Percentiles rank a stretch among this genome's conserved stretches.
These are phyloP conservation scores for Tricholoma bakamatsutake DNA, from an alignment of 768 basidiomycete genomes.

Conservation along the genomic window DNA sequence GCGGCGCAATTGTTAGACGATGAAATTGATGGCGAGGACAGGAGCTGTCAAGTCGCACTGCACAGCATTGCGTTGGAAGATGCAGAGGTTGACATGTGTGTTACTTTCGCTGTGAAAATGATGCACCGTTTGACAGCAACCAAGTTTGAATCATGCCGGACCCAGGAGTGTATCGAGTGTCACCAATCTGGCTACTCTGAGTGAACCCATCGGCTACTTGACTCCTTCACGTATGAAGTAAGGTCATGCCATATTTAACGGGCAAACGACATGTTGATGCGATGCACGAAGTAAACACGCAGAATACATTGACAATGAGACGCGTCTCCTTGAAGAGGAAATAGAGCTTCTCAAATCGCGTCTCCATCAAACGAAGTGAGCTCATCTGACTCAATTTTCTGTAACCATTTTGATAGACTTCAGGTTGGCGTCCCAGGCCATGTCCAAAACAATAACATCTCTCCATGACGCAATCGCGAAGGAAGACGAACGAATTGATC, in stretches of 20 bases:
- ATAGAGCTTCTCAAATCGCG: conserved; percentile 21
- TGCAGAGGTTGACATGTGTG: conserved; percentile 25
- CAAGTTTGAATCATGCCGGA: not conserved
- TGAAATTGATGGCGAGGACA: conserved; percentile 5
- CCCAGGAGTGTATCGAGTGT: not conserved
- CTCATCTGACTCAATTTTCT: not conserved
- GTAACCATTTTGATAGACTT: not conserved
- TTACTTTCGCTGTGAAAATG: conserved; percentile 1
- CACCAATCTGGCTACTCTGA: not conserved
- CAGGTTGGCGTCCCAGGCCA: conserved; percentile 20
- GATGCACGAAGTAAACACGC: conserved; percentile 17
- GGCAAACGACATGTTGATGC: not conserved
- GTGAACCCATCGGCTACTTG: conserved; percentile 10
- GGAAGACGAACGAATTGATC: conserved; percentile 14
- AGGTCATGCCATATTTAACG: not conserved
- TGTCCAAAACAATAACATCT: conserved; percentile 17
- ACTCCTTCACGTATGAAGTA: conserved; percentile 18
- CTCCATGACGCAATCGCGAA: conserved; percentile 19
- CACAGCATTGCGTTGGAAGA: conserved; percentile 24
- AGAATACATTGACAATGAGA: conserved; percentile 20
- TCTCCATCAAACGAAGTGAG: conserved; percentile 25
- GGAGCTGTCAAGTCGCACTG: conserved; percentile 14
- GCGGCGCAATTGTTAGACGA: conserved; percentile 19
- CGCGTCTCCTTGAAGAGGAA: conserved; percentile 22
- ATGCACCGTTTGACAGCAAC: not conserved